Evolutionary conservation across 1,139 yeast species (phyloP).

Genomic region (Kodamaea ohmeri): DNA sequence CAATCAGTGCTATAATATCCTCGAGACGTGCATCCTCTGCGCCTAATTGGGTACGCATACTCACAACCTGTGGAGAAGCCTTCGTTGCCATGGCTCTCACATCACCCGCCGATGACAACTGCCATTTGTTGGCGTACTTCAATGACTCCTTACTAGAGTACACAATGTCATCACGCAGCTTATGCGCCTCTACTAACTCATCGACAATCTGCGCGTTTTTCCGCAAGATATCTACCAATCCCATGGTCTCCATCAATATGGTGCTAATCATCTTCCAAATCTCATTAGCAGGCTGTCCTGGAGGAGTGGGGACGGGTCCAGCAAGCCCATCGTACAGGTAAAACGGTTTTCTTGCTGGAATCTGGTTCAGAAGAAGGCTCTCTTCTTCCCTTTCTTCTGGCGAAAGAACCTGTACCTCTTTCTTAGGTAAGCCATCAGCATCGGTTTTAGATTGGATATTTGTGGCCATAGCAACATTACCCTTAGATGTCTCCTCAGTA

Average conservation of each 20-base stretch:
- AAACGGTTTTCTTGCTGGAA: slow-evolving; percentile 13
- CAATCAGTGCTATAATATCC: slow-evolving; percentile 11
- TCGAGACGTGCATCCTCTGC: slow-evolving; percentile 5
- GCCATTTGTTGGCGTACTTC: slow-evolving; percentile 14
- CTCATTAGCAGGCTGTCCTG: slow-evolving; percentile 5
- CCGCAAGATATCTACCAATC: slow-evolving; percentile 13
- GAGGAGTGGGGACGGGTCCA: slow-evolving; percentile 4
- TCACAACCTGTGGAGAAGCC: slow-evolving; percentile 7
- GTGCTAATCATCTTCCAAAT: slow-evolving; percentile 8
- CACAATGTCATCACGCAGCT: slow-evolving; percentile 4
- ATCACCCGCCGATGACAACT: slow-evolving; percentile 12
- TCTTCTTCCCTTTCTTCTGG: slow-evolving; percentile 7
- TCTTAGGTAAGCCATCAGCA: neutral
- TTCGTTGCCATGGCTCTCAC: slow-evolving; percentile 6
- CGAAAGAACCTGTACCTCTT: neutral
- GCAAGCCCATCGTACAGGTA: slow-evolving; percentile 11
- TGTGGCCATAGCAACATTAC: too few species aligned
- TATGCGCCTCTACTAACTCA: slow-evolving; percentile 10
- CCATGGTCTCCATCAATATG: slow-evolving; percentile 11
- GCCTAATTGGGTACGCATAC: neutral
- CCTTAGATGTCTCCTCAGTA: neutral
- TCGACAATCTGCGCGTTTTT: slow-evolving; percentile 12
- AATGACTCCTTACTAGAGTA: slow-evolving; percentile 9
- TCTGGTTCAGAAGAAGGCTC: slow-evolving; percentile 8
- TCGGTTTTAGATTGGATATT: neutral